Evolutionary conservation across 139 green algal genomes (phyloP).

Genomic region (Coelastrella sp.): DNA sequence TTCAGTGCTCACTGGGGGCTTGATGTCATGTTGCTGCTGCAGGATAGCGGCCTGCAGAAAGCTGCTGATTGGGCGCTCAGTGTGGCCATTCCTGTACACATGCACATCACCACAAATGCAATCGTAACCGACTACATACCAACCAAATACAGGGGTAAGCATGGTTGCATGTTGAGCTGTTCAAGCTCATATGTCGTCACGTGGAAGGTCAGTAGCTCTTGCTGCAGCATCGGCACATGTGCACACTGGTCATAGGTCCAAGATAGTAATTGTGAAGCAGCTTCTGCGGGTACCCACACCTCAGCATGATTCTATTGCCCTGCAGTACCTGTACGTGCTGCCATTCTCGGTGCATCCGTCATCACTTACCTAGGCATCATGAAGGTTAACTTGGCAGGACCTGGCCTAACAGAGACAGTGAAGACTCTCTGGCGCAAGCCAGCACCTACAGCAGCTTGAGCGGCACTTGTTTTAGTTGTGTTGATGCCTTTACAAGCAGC

Average conservation of each 20-base stretch:
- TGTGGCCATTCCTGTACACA: slow-evolving; percentile 76
- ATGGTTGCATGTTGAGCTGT: no score
- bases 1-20: not conserved
- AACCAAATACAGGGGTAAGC: slow-evolving; percentile 60
- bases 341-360: slow-evolving; percentile 66
- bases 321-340: slow-evolving; percentile 64
- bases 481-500: no score
- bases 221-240: not conserved
- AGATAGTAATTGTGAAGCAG: no score
- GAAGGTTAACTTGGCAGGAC: slow-evolving; percentile 79
- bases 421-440: slow-evolving; percentile 69
- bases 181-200: no score
- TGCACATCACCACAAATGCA: slow-evolving; percentile 80
- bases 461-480: no score
- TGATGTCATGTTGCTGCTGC: slow-evolving; percentile 1
- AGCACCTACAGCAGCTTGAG: not conserved
- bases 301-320: not conserved
- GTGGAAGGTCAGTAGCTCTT: no score
- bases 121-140: slow-evolving; percentile 85
- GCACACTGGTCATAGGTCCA: no score
- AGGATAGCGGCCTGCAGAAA: slow-evolving; percentile 61
- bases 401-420: slow-evolving; percentile 72
- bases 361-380: slow-evolving; percentile 76
- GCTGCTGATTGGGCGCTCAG: slow-evolving; percentile 66
- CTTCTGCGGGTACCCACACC: not conserved